phyloP scores from a whole-genome alignment of 139 green algal species.

The Yamagishiella unicocca region DNA sequence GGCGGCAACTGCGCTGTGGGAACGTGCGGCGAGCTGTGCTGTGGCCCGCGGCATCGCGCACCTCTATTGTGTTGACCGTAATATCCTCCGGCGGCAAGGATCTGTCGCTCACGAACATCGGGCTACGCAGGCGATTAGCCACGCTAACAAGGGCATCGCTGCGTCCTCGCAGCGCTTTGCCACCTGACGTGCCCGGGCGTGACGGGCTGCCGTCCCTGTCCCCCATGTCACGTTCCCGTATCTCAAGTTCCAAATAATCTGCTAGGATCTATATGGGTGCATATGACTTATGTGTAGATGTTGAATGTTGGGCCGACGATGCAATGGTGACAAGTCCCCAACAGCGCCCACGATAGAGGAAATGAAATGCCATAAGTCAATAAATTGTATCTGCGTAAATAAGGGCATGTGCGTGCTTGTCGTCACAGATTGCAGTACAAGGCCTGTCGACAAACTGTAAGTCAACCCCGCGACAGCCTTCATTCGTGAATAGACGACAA shows the following conservation, averaged over 20 bases:
- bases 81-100: conserved; percentile 49
- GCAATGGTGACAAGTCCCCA: no score
- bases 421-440: neutral
- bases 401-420: neutral
- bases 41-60: conserved; percentile 7
- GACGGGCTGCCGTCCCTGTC: neutral
- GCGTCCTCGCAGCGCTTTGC: neutral
- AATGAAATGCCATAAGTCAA: neutral
- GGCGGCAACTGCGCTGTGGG: neutral
- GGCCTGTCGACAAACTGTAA: conserved; percentile 2
- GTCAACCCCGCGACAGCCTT: no score
- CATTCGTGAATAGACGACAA: no score
- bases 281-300: no score
- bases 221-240: no score
- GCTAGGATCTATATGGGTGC: no score
- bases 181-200: conserved; percentile 11
- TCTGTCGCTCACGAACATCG: conserved; percentile 58
- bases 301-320: no score
- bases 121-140: conserved; percentile 21
- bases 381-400: neutral
- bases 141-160: conserved; percentile 34
- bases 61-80: conserved; percentile 58
- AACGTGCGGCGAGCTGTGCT: no score
- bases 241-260: no score
- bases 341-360: neutral